Base-by-base conservation (phyloP, 805 yeast species). In the Saturnispora saitoi region DNA sequence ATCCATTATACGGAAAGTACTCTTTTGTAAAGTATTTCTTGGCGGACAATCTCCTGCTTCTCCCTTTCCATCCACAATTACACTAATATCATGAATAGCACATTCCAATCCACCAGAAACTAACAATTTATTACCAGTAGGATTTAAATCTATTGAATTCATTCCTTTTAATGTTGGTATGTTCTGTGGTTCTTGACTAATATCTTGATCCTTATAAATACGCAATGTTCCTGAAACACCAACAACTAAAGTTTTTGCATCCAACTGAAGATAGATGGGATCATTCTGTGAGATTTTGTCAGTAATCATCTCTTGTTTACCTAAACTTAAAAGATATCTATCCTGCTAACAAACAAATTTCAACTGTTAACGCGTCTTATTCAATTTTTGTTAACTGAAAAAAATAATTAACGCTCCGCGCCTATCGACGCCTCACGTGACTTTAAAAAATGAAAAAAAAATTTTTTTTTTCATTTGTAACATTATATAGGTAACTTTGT, bases 131-230 rank as follows among this genome's bases (percentile, higher is more conserved):
- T 56, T 63, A 14, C 57, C 52, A 8, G 55, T 49, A 4, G 49
- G 45, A 32, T 50, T 53, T n/a, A 57, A 55, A 20, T 61, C 63
- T 34, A 77, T 54, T 0, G 77, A 66, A 1, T 80, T 74, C 42
- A 77, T 56, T 43, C 71, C 69, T 20, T 72, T 75, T 9, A 69
- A 54, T 4, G 73, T 70, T 54, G 81, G 85, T 8, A 80, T 54
- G 6, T 82, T 72, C 26, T 70, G 76, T 3, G 88, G 87, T 59
- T 82, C 87, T 46, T 75, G 70, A 42, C 78, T 78, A 0, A 77
- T 73, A 24, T 71, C 70, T 41, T 66, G 60, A 78, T 67, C 59
- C 80, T 81, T 22, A 80, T 59, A 1, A 84, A 82, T 29, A 67
- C 70, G 52, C 20, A 46, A 19, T 8, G 42, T 34, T 31, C 45